A percentile compares a stretch with the other conserved stretches of the same genome.
Evolutionary conservation across 306 rosid species (phyloP).

Genomic region (Amphicarpaea edgeworthii): DNA sequence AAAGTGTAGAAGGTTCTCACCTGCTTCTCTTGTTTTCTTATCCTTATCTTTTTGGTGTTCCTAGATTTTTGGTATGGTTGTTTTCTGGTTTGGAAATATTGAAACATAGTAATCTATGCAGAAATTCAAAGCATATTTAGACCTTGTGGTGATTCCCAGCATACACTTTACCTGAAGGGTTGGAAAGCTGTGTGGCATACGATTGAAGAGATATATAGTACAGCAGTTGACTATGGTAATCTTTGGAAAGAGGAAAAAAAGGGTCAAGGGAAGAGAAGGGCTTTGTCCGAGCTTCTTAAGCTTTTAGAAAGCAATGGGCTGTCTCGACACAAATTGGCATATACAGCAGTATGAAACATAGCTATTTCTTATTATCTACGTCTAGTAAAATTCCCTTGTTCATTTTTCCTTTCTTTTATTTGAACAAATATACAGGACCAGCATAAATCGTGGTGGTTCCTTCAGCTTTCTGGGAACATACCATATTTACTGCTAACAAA

Average conservation of each 20-base stretch:
- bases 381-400: not conserved
- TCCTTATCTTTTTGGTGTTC: not conserved
- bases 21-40: not conserved
- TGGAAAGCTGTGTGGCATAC: constrained; percentile 75
- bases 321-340: constrained; percentile 66
- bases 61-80: constrained; percentile 6
- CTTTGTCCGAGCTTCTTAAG: constrained; percentile 76
- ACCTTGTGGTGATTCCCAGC: constrained; percentile 52
- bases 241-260: constrained; percentile 79
- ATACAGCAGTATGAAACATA: constrained; percentile 59
- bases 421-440: constrained; percentile 57
- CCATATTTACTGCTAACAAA: constrained; percentile 60
- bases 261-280: constrained; percentile 73
- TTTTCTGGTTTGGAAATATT: not conserved
- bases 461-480: constrained; percentile 62
- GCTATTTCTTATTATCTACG: constrained; percentile 7
- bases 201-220: constrained; percentile 60
- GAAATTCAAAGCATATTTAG: constrained; percentile 47
- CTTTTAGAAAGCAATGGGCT: constrained; percentile 78
- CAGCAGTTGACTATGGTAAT: constrained; percentile 61
- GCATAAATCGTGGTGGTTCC: constrained; percentile 88
- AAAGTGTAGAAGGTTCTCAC: constrained; percentile 50
- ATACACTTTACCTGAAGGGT: constrained; percentile 45
- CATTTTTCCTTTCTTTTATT: not conserved
- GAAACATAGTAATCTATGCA: constrained; percentile 43